Evolutionary conservation across 148 eudicot genomes (phyloP), one percentile per base, ranked within the genome.

Genomic region (Cornus controversa): DNA sequence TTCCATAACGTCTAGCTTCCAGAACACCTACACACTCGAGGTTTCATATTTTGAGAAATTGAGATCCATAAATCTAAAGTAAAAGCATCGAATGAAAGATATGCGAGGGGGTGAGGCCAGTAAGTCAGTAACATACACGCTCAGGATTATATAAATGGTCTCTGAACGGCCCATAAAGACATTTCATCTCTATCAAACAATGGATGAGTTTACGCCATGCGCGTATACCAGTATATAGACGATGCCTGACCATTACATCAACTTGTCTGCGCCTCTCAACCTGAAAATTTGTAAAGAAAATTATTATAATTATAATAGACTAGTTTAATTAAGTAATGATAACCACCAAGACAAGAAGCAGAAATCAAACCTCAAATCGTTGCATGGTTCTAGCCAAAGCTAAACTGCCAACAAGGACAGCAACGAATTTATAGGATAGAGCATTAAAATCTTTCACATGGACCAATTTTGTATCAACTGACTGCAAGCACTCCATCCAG

Each of bases 351-450:
- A 26, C 34, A 50, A 70, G 64, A 57, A 36, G 50, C 45, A 34
- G 14, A 53, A 67, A 42, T 63, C 78, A 79, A 78, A 95, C 99
- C 99, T 93, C 99, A 45, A 92, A 93, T 63, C 99, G 93, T 79
- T 93, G 97, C 89, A 96, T 96, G 88, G 92, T 96, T 83, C 98
- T 87, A 31, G 99, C 97, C 82, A 92, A 89, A 83, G 99, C 99
- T 78, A 96, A 88, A 88, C 95, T 92, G 77, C 98, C 98, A 70
- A 96, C 99, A 65, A 96, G 95, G 69, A 93, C 98, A 34, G 99
- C 98, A 69, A 93, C 92, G 78, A 83, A 96, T 75, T 96, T 96
- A 79, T 93, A 93, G 67, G 98, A 96, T 62, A 91, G 80, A 74
- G 97, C 99, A 82, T 89, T 96, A 27, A 93, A 92, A 78, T 96